phyloP scores from a whole-genome alignment of 2,329 filamentous ascomycete genomes.

The Neonectria magnoliae region DNA sequence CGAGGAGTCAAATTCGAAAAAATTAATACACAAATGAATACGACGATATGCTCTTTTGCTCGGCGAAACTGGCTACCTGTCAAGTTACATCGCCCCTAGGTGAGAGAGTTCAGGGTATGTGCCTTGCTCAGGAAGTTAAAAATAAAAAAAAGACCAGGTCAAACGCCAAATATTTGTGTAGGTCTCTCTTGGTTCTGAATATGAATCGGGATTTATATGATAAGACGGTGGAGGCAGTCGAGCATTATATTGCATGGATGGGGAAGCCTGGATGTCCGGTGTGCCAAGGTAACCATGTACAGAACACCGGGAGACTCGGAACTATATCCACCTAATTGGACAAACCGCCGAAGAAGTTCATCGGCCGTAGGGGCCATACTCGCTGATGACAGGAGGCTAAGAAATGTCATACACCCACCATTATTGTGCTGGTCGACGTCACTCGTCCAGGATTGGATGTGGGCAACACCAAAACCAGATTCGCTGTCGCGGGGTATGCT shows the following conservation, averaged over 20 bases:
- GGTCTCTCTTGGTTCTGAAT: background rate
- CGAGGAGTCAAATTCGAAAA: background rate
- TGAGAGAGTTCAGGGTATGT: background rate
- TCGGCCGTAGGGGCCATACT: background rate
- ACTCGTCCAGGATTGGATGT: constrained; percentile 33
- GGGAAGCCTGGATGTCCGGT: background rate
- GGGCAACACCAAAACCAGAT: constrained; percentile 32
- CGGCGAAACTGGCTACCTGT: background rate
- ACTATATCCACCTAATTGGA: background rate
- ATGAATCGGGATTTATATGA: background rate
- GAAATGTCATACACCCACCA: background rate
- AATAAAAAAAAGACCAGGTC: too few relatives aligned
- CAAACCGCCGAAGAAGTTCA: background rate
- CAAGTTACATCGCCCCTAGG: background rate
- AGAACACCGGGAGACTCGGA: background rate
- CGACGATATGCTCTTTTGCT: background rate
- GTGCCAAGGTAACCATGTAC: background rate
- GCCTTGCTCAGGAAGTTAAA: background rate
- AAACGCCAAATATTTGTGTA: too few relatives aligned
- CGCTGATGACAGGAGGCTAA: background rate
- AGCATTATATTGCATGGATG: background rate
- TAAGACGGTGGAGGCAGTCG: background rate
- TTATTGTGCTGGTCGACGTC: constrained; percentile 35
- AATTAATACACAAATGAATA: background rate
- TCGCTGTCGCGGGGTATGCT: constrained; percentile 35